Conservation (phyloP, 495 filamentous ascomycete genomes). For the Chaetomium cochliodes region DNA sequence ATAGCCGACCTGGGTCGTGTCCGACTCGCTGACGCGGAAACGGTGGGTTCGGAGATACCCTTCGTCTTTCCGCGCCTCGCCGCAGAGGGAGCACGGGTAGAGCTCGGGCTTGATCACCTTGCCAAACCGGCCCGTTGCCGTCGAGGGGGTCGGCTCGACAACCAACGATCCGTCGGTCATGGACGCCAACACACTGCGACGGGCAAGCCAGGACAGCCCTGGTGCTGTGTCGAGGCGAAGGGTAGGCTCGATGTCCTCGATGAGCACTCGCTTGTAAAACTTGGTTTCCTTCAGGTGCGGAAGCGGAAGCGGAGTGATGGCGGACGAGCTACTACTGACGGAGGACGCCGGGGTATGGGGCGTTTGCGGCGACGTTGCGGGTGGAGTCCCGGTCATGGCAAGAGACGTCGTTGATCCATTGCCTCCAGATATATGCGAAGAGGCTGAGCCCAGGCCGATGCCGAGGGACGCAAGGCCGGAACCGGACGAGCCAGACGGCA, state of each 20-base stretch:
- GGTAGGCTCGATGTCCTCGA: constrained; percentile 93
- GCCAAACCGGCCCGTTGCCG: constrained; percentile 40
- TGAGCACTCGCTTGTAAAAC: constrained; percentile 85
- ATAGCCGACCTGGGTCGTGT: constrained; percentile 75
- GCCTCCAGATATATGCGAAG: constrained; percentile 31
- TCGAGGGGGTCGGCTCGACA: constrained; percentile 77
- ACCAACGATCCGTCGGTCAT: constrained; percentile 84
- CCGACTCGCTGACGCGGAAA: constrained; percentile 81
- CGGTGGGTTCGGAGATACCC: constrained; percentile 76
- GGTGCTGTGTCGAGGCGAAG: constrained; percentile 84
- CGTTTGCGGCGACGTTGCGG: constrained; percentile 49
- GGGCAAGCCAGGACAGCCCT: constrained; percentile 87
- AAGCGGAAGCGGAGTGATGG: constrained; percentile 29
- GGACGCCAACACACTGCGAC: constrained; percentile 74
- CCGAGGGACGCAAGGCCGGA: constrained; percentile 48
- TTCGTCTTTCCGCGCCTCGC: constrained; percentile 70
- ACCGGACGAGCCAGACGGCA: constrained; percentile 18
- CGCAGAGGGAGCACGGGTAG: constrained; percentile 83
- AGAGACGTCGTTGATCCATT: constrained; percentile 47
- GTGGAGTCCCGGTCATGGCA: constrained; percentile 39
- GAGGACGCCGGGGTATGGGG: constrained; percentile 52
- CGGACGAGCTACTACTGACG: constrained; percentile 42
- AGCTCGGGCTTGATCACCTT: constrained; percentile 57
- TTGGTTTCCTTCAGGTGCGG: constrained; percentile 75
- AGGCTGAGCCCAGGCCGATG: constrained; percentile 44